Base-by-base conservation (phyloP, 2,329 filamentous ascomycete species). In the Cercospora zeina region DNA sequence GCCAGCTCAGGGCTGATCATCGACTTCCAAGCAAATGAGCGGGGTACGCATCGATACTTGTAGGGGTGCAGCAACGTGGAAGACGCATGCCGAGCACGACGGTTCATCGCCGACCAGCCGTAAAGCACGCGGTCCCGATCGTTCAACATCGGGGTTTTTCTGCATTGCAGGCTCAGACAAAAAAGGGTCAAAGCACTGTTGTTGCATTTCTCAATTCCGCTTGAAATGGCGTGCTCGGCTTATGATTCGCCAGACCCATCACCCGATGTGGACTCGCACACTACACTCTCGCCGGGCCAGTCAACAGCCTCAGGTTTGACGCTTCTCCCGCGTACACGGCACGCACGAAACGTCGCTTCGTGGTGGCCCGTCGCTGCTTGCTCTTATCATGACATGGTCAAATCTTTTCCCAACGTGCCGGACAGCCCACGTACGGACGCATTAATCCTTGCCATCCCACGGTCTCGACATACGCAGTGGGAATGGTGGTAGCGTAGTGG, bases 21-120 rank as follows among this genome's bases (percentile, higher is more conserved):
- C 42, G 14, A 34, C 30, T 30, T 49, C 27, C n/a, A 34, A 49
- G 30, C 42, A 19, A n/a, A 51, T 10, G 27, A 51, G 47, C 47
- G 47, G 47, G 47, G 47, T 51, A 51, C 47, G 47, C 6, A 27
- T 51, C 47, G 47, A 30, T 51, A 33, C 47, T n/a, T 51, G 24
- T 33, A 51, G 13, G 30, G 34, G 21, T 21, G 42, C 27, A 54
- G 47, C 58, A 64, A 61, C 58, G 49, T 64, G 62, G 54, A 54
- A 61, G 30, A 42, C 54, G 58, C 58, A 54, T 61, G 45, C 58
- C 62, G 58, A 54, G 49, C 45, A 33, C 58, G 24, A 54, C 62
- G 62, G 62, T n/a, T 24, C 49, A 42, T 63, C 62, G 62, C 45
- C 39, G 50, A 54, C 49, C 27, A 21, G 51, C 33, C 47, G 55